Evolutionary conservation across 768 basidiomycete genomes (phyloP), one percentile per base, ranked within the genome.

Genomic region (Boletus rubroflammeus): DNA sequence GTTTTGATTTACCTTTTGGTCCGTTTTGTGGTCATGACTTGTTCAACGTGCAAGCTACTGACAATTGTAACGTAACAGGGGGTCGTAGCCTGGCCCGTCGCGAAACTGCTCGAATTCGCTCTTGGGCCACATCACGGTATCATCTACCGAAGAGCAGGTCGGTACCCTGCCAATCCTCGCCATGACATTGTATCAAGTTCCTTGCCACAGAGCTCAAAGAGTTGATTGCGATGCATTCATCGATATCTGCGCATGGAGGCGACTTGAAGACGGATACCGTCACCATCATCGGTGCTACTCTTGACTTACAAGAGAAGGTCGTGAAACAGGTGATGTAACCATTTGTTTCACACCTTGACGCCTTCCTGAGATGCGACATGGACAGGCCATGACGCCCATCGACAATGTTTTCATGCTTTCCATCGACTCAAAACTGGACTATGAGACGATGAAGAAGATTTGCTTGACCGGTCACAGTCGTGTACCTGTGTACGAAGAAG

Each of bases 41-140:
- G 17, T 14, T 23, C 7, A 8, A 26, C 7, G 14, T 35, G 3
- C 23, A n/a, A 23, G 26, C 3, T 14, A 8, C 41, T 46, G 2
- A 53, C 39, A 9, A 13, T 17, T 10, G 1, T 11, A 23, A 55
- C 43, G 1, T 10, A 25, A 57, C 50, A 91, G 89, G 85, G 81
- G 5, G 69, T 90, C 14, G 72, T 95, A 42, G 78, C 90, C 2
- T 94, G 90, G 89, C 93, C 93, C 3, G 82, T 93, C 7, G 89
- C 93, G 0, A 92, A 91, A 65, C 62, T 94, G 0, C 78, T 94
- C 9, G 88, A 93, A 62, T 79, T 82, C 53, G 80, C 80, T 3
- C 79, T 96, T 5, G 93, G 93, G 6, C 73, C 85, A 0, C 90
- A 94, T 68, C 90, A 93, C 64, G 93, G 93, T 23, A 92, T 95